A percentile compares a stretch with the other conserved stretches of the same genome.
These are phyloP conservation scores for Citrus mangshanensis DNA, from an alignment of 345 rosid genomes.

Conservation along the genomic window DNA sequence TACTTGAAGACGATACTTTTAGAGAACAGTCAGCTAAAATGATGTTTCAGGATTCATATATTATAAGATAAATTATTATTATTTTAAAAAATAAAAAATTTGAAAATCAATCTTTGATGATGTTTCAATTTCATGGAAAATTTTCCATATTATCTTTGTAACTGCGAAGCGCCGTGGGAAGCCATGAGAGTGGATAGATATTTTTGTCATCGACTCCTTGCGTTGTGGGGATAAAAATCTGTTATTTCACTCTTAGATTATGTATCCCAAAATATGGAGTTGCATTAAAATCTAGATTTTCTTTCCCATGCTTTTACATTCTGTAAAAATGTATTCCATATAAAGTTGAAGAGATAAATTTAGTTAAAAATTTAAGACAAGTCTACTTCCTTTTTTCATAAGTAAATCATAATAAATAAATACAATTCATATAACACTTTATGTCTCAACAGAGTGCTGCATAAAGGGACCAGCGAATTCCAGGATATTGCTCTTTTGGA, in stretches of 20 bases:
- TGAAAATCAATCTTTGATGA: neutral
- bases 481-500: conserved; percentile 88
- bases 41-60: neutral
- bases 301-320: too few species aligned
- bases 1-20: too few species aligned
- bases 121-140: neutral
- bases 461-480: conserved; percentile 64
- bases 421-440: neutral
- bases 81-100: too few species aligned
- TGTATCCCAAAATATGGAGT: neutral
- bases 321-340: neutral
- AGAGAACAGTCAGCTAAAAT: too few species aligned
- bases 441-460: conserved; percentile 53
- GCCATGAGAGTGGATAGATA: neutral
- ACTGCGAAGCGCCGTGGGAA: neutral
- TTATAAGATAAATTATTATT: neutral
- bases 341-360: neutral
- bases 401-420: neutral
- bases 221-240: neutral
- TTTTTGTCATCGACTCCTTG: too few species aligned
- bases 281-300: too few species aligned
- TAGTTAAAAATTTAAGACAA: neutral
- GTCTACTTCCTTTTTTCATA: neutral
- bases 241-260: neutral
- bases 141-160: neutral